These are phyloP conservation scores for Solanum neorickii DNA, from an alignment of 257 asterid genomes.

Conservation along the genomic window DNA sequence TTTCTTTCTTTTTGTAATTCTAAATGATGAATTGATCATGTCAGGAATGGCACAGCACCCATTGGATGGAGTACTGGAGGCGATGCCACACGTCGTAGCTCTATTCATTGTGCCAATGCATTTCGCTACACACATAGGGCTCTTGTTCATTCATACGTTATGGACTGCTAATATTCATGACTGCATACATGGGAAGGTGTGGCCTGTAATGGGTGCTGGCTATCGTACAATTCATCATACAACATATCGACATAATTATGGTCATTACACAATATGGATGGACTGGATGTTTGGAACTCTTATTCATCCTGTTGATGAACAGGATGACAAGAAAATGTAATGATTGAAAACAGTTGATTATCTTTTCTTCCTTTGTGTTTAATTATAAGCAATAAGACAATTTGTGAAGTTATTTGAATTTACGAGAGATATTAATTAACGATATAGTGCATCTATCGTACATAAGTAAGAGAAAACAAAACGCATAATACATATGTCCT, in stretches of 20 bases:
- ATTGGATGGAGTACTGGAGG: constrained; percentile 86
- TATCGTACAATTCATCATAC: constrained; percentile 97
- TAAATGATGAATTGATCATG: not conserved
- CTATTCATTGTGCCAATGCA: constrained; percentile 74
- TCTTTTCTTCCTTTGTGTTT: not conserved
- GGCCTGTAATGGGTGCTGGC: constrained; percentile 99
- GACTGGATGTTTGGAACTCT: constrained; percentile 99
- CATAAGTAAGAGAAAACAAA: too few relatives aligned
- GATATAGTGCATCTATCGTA: too few relatives aligned
- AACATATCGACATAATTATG: constrained; percentile 90
- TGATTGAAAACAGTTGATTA: not conserved
- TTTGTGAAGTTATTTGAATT: not conserved
- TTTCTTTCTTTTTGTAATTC: too few relatives aligned
- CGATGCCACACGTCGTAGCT: constrained; percentile 68
- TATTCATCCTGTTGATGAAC: constrained; percentile 54
- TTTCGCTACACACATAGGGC: constrained; percentile 62
- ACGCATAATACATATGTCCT: too few relatives aligned
- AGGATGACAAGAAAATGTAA: constrained; percentile 50
- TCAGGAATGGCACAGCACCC: constrained; percentile 94
- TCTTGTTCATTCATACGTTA: constrained; percentile 59
- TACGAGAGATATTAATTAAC: not conserved
- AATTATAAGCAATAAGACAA: not conserved
- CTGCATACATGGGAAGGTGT: constrained; percentile 73
- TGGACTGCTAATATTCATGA: constrained; percentile 97
- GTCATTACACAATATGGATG: constrained; percentile 96